These are phyloP conservation scores for Dendrobium catenatum DNA, from an alignment of 106 monocot genomes.

Conservation along the genomic window DNA sequence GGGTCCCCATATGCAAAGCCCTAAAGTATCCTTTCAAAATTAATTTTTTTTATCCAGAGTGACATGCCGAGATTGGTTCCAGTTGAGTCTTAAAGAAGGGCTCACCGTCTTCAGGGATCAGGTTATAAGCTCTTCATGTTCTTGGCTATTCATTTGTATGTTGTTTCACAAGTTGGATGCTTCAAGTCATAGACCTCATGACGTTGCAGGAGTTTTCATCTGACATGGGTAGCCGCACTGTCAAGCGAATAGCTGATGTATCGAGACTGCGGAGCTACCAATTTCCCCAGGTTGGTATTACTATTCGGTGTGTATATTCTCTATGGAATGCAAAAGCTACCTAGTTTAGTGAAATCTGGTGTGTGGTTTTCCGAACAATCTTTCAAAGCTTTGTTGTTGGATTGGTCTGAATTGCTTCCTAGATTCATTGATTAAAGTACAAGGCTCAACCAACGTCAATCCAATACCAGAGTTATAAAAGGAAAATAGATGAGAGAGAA, in stretches of 20 bases:
- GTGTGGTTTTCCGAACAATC: background rate
- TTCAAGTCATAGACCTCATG: background rate
- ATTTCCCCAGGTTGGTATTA: constrained; percentile 79
- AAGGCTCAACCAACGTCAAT: background rate
- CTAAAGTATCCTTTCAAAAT: background rate
- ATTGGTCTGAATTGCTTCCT: background rate
- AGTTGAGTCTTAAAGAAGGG: constrained; percentile 98
- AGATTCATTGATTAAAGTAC: background rate
- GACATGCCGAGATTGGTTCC: constrained; percentile 99
- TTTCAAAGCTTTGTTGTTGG: background rate
- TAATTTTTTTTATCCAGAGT: constrained; percentile 42
- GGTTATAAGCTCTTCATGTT: constrained; percentile 30
- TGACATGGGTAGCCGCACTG: constrained; percentile 91
- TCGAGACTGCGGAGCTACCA: constrained; percentile 79
- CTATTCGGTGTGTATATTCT: background rate
- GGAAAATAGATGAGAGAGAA: no score
- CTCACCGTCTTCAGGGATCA: constrained; percentile 97
- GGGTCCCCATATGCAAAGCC: background rate
- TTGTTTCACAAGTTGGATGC: background rate
- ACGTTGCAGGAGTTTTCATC: constrained; percentile 86
- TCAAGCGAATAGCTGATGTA: constrained; percentile 96
- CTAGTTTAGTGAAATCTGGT: background rate
- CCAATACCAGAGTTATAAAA: no score
- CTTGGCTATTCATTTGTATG: background rate
- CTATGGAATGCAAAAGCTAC: background rate